Evolutionary conservation across 192 early-diverging fungal genomes (phyloP), one percentile per base, ranked within the genome.

Genomic region (Chytriomyces sp.): DNA sequence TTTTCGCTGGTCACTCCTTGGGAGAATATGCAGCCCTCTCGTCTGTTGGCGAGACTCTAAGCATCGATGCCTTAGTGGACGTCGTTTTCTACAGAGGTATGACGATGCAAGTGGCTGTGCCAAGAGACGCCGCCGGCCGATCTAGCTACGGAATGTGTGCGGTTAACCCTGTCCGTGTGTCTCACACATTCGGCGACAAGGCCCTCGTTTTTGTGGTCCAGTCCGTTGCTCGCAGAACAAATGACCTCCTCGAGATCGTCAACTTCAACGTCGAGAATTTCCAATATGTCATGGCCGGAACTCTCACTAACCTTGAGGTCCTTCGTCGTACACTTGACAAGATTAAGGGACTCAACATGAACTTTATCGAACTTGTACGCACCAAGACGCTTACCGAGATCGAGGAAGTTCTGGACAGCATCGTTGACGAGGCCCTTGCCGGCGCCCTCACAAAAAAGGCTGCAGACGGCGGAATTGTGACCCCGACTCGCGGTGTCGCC

Each of bases 181-280:
- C 90, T 56, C 84, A 80, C 59, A 90, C 92, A 19, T 93, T 98
- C 76, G 89, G 89, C 74, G 91, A 96, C 80, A 87, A 90, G 80
- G 93, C 90, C 5, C 88, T 98, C 73, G 81, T 85, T 68, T 90
- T 91, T 75, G 84, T 95, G 55, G 91, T 98, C 19, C 86, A 89
- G 65, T 83, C 90, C 36, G 92, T 98, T 78, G 89, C 91, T 60
- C 86, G 89, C 74, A 83, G 88, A 64, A 88, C 90, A 61, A 84
- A 86, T 63, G 89, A 89, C 44, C 81, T 96, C 22, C 78, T 96
- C 65, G 96, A 98, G 73, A 94, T 96, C 72, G 94, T 98, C 77
- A 98, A 98, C 82, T 95, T 89, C 89, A 98, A 98, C 82, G 94
- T 98, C 57, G 94, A 95, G 78, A 95, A 95, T 85, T 91, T 92